phyloP scores from a whole-genome alignment of 2,329 filamentous ascomycete species.

The Microascus cirrosus region DNA sequence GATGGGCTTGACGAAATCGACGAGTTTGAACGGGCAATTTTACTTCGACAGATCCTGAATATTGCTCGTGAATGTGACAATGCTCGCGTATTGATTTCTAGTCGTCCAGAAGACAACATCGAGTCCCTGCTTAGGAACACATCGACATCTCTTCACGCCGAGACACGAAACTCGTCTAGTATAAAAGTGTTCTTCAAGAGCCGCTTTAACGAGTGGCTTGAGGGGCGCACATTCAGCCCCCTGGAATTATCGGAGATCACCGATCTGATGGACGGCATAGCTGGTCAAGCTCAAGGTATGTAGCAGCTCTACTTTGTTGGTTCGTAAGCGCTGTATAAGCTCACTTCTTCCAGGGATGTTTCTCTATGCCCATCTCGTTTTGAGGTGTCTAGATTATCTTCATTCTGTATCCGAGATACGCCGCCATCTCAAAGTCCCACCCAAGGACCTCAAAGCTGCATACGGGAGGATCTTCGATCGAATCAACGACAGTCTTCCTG shows the following conservation, averaged over 20 bases:
- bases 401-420: background rate
- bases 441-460: background rate
- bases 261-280: too few relatives aligned
- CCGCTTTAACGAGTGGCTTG: background rate
- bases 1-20: slow-evolving; percentile 1
- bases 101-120: background rate
- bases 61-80: background rate
- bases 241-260: too few relatives aligned
- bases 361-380: background rate
- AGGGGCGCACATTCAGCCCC: background rate
- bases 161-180: background rate
- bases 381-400: background rate
- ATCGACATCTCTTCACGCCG: too few relatives aligned
- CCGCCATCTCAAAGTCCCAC: background rate
- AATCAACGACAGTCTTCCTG: background rate
- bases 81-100: background rate
- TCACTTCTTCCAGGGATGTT: background rate
- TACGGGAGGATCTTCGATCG: background rate
- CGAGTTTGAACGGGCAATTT: background rate
- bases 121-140: background rate
- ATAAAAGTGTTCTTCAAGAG: background rate
- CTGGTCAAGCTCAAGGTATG: background rate
- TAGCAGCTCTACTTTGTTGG: background rate
- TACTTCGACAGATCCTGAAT: background rate
- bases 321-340: background rate